Evolutionary conservation across 2,329 filamentous ascomycete species (phyloP).

Genomic region (Metarhizium sp.): DNA sequence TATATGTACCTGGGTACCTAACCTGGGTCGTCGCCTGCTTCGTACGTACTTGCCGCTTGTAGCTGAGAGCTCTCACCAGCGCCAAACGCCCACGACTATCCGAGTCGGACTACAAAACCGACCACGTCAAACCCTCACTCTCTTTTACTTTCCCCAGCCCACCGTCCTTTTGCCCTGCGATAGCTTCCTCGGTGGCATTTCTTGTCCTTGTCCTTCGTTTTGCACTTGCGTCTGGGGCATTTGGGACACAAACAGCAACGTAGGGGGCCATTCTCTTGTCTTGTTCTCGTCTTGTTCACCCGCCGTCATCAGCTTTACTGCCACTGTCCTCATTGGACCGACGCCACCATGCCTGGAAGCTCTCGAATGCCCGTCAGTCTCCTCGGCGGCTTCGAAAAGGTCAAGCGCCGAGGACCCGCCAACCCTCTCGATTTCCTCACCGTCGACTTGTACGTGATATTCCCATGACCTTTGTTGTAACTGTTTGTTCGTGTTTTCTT

Average conservation of each 20-base stretch:
- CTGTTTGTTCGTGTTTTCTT: not conserved
- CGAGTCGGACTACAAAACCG: constrained; percentile 5
- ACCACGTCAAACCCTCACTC: not conserved
- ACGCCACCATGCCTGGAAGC: constrained; percentile 47
- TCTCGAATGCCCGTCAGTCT: constrained; percentile 64
- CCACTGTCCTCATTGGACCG: not conserved
- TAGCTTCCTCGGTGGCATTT: not conserved
- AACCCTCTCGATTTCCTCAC: constrained; percentile 51
- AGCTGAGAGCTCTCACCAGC: not conserved
- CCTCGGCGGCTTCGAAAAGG: constrained; percentile 54
- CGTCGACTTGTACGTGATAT: constrained; percentile 53
- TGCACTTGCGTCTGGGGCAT: not conserved
- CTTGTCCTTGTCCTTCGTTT: not conserved
- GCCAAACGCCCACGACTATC: not conserved
- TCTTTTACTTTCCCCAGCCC: not conserved
- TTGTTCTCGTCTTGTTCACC: not conserved
- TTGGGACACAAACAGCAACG: not conserved
- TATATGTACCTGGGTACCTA: too few species aligned
- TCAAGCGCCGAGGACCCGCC: constrained; percentile 47
- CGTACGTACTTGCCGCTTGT: too few species aligned
- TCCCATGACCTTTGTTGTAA: constrained; percentile 1
- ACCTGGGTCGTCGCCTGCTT: too few species aligned
- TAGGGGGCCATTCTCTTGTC: not conserved
- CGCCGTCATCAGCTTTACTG: constrained; percentile 1
- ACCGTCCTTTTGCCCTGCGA: not conserved